Evolutionary conservation across 2,329 filamentous ascomycete species (phyloP), one percentile per base, ranked within the genome.

Genomic region (Hortaea sp.): DNA sequence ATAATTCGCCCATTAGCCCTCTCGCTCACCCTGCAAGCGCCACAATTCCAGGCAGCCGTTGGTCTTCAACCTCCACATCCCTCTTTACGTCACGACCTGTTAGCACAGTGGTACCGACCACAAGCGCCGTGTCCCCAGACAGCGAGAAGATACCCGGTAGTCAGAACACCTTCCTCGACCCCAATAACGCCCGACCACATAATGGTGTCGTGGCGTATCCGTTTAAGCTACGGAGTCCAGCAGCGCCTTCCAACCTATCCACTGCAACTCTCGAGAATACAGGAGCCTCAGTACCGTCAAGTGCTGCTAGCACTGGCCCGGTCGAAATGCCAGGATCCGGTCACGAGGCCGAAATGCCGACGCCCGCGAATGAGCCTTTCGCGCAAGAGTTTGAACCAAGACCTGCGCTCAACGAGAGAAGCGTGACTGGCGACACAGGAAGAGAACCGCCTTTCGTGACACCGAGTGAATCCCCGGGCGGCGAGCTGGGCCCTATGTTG

Each of bases 131-230:
- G 5, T 29, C 43, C n/a, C 49, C 51, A 12, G 38, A 44, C 37
- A 54, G 48, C 29, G 49, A 52, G 31, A 55, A 55, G 38, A 57
- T 57, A 20, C 59, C 52, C 5, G 57, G 50, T 3, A 69, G 66
- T 0, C 60, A 71, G 3, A 67, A 70, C 1, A 66, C 73, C 0
- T 66, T 70, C 29, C 73, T 71, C 6, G 70, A 58, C 56, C 74
- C 39, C 64, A 72, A 51, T 69, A 77, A 77, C 5, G 84, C 82
- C 57, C 70, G 84, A 2, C 81, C 84, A 0, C 80, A 79, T 40
- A 71, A 84, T 5, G 79, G 78, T 13, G 81, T 83, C 0, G 77
- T 88, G 28, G 83, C 85, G 0, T 75, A 86, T 54, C 85, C 85
- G 0, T 89, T 89, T 58, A 84, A 77, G 47, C 63, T 89, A 10